phyloP scores from a whole-genome alignment of 352 stramenopile genomes.

The Pythium biforme region DNA sequence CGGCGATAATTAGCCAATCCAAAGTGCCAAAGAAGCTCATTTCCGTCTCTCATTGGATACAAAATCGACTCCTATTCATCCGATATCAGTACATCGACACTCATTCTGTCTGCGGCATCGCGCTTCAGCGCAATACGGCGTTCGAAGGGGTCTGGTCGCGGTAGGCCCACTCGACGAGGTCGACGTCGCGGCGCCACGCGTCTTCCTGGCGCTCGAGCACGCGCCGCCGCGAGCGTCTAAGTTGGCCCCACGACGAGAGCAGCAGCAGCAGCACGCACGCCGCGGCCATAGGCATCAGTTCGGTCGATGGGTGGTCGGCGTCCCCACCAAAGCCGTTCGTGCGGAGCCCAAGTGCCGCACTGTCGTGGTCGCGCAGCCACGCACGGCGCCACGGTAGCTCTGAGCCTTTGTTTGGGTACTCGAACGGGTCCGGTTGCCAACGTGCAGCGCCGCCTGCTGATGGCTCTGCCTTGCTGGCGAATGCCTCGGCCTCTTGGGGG shows the following conservation, averaged over 20 bases:
- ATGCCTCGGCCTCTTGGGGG: not conserved
- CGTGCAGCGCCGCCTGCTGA: not conserved
- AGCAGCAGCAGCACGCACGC: constrained; percentile 6
- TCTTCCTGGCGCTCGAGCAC: constrained; percentile 10
- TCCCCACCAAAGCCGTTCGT: not conserved
- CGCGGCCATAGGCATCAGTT: constrained; percentile 3
- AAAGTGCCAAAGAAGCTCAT: not conserved
- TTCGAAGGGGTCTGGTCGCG: constrained; percentile 1
- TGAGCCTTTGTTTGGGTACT: not conserved
- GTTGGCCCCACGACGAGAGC: constrained; percentile 8
- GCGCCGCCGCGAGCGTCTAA: constrained; percentile 7
- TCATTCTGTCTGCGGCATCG: not conserved
- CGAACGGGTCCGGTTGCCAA: not conserved
- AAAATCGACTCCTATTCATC: not conserved
- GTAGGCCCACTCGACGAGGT: constrained; percentile 10
- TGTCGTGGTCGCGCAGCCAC: not conserved
- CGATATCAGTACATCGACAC: not conserved
- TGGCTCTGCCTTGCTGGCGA: not conserved
- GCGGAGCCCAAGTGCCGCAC: not conserved
- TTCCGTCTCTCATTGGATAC: not conserved
- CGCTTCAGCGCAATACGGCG: not conserved
- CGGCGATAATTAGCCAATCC: not conserved
- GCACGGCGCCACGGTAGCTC: not conserved
- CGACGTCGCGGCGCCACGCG: constrained; percentile 1
- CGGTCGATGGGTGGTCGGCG: not conserved